phyloP scores from a whole-genome alignment of 2,329 filamentous ascomycete genomes.

The Xylaria sp. region DNA sequence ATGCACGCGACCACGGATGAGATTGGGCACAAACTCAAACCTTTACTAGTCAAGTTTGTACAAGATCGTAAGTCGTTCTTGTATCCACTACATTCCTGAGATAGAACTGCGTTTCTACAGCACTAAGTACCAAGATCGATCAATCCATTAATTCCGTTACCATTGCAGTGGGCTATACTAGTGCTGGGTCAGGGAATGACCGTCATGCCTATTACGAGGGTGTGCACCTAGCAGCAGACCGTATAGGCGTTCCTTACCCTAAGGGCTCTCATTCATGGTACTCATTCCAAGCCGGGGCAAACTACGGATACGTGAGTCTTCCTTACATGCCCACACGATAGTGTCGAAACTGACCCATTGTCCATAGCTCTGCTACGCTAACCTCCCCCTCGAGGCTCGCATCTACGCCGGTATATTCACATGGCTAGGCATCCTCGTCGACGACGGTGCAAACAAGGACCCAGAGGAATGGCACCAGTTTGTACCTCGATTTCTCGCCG shows the following conservation, averaged over 20 bases:
- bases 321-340: neutral
- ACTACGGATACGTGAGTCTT: constrained; percentile 13
- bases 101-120: neutral
- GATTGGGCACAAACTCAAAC: neutral
- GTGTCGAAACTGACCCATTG: neutral
- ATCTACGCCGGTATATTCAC: constrained; percentile 43
- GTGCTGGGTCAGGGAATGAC: neutral
- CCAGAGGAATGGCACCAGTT: constrained; percentile 33
- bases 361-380: constrained; percentile 9
- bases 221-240: constrained; percentile 8
- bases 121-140: neutral
- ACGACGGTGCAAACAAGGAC: constrained; percentile 33
- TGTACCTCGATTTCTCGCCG: constrained; percentile 30
- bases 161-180: constrained; percentile 5
- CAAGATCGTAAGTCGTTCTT: neutral
- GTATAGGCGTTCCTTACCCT: constrained; percentile 14
- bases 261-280: constrained; percentile 8
- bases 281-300: neutral
- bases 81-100: neutral
- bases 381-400: constrained; percentile 33
- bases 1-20: neutral
- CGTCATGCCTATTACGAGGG: neutral
- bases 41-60: constrained; percentile 1
- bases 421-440: constrained; percentile 39
- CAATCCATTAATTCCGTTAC: neutral